phyloP scores from a whole-genome alignment of 2,329 filamentous ascomycete species.

The Fusarium torreyae region DNA sequence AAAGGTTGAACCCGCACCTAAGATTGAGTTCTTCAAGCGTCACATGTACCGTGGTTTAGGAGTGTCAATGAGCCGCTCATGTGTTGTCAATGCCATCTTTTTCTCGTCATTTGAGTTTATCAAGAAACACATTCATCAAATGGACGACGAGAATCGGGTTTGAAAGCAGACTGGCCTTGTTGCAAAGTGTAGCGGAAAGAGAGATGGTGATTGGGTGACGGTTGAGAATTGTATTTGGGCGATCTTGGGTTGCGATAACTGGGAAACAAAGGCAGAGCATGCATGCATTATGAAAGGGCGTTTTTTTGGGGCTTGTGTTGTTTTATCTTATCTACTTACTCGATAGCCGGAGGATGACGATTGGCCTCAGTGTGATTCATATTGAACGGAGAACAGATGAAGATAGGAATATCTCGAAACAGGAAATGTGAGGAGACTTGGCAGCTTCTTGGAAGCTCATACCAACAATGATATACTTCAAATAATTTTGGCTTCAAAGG shows the following conservation, averaged over 20 bases:
- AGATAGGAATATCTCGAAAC: conserved; percentile 18
- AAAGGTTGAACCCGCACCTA: conserved; percentile 74
- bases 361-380: too few relatives aligned
- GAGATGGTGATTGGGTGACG: conserved; percentile 2
- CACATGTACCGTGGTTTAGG: conserved; percentile 88
- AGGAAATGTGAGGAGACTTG: background rate
- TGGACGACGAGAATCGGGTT: conserved; percentile 60
- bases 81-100: conserved; percentile 89
- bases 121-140: conserved; percentile 76
- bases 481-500: background rate
- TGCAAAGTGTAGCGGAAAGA: background rate
- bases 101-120: conserved; percentile 90
- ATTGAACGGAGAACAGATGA: background rate
- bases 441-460: background rate
- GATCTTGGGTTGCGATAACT: conserved; percentile 25
- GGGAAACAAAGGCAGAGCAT: conserved; percentile 36
- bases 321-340: conserved; percentile 17
- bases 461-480: background rate
- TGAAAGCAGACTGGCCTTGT: conserved; percentile 9
- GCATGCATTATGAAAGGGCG: conserved; percentile 49
- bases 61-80: conserved; percentile 87
- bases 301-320: conserved; percentile 36
- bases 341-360: background rate
- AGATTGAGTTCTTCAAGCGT: conserved; percentile 82
- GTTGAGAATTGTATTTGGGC: conserved; percentile 22